A percentile compares a stretch with the other conserved stretches of the same genome.
These are phyloP conservation scores for Naganishia vaughanmartiniae DNA, from an alignment of 768 basidiomycete species.

Conservation along the genomic window DNA sequence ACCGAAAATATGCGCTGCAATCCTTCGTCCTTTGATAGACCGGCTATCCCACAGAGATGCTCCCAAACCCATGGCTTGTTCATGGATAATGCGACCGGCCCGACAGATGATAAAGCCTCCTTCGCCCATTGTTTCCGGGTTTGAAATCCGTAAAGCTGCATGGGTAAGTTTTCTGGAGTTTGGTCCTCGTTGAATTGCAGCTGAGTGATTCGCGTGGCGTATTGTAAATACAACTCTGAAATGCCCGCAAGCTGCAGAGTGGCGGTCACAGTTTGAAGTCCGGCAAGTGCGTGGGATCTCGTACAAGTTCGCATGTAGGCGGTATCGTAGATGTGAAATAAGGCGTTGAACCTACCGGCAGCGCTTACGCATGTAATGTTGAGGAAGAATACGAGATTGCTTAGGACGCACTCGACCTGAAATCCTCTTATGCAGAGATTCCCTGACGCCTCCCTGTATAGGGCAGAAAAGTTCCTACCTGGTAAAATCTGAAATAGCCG, in stretches of 20 bases:
- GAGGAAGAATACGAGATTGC: slow-evolving; percentile 9
- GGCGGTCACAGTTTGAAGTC: slow-evolving; percentile 64
- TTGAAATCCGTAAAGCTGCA: slow-evolving; percentile 70
- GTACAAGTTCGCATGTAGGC: slow-evolving; percentile 52
- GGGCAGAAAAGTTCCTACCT: background rate
- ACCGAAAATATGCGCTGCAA: slow-evolving; percentile 15
- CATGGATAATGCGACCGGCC: slow-evolving; percentile 7
- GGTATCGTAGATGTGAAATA: slow-evolving; percentile 84
- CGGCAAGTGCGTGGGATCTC: slow-evolving; percentile 54
- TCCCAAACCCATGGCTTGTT: slow-evolving; percentile 21
- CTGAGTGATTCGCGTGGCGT: slow-evolving; percentile 67
- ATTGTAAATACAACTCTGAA: slow-evolving; percentile 69
- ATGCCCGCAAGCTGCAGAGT: slow-evolving; percentile 66
- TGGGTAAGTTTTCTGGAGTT: slow-evolving; percentile 62
- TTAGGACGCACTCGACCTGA: slow-evolving; percentile 15
- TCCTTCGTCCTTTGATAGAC: slow-evolving; percentile 12
- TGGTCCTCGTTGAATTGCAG: slow-evolving; percentile 55
- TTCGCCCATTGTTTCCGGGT: slow-evolving; percentile 63
- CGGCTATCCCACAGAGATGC: slow-evolving; percentile 9
- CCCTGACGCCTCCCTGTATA: background rate
- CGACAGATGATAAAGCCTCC: slow-evolving; percentile 27
- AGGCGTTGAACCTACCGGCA: slow-evolving; percentile 54
- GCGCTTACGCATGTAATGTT: slow-evolving; percentile 8
- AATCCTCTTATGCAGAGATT: background rate
- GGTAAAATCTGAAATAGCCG: slow-evolving; percentile 24